Evolutionary conservation across 805 yeast genomes (phyloP), one percentile per base, ranked within the genome.

Genomic region (Aciculoconidium aculeatum): DNA sequence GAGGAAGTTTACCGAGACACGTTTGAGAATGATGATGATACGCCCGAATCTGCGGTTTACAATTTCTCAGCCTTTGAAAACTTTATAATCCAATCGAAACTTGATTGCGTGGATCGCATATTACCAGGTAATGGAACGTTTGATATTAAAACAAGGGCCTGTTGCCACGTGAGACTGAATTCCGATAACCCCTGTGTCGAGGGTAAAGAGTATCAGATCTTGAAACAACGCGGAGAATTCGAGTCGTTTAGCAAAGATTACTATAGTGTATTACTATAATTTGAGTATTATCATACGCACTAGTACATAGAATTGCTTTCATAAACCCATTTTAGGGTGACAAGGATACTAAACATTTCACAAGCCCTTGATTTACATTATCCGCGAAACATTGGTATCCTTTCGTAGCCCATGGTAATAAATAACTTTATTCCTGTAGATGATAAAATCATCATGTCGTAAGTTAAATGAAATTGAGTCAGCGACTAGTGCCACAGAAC

Each of bases 111-210:
- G 36, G 88, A 86, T 53, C 52, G 65, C 0, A 58, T 83, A 20
- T 61, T 92, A 20, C 96, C 96, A 0, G 95, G 95, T 0, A 77
- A 80, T 4, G 96, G 96, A 0, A 78, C 87, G 0, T 90, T 92
- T 64, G 98, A 90, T 55, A 58, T 90, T 34, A 90, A 90, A 45
- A 83, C 96, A 0, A 62, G 98, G 38, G 97, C 96, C 0, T 94
- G 82, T 0, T 77, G 86, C 34, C 83, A 95, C 0, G 76, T 90
- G 0, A 65, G 97, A 25, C 75, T 81, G 50, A 95, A 90, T 55
- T 53, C 80, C 23, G 58, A 65, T n/a, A 72, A 75, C 45, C 74
- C 76, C 3, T 75, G 75, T 32, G 44, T 55, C 8, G 61, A 65
- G 27, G 70, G 70, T 32, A 77, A 76, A 12, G 72, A 82, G 1